Conservation (phyloP, 2,329 filamentous ascomycete species). For the Aspergillus ustus region DNA sequence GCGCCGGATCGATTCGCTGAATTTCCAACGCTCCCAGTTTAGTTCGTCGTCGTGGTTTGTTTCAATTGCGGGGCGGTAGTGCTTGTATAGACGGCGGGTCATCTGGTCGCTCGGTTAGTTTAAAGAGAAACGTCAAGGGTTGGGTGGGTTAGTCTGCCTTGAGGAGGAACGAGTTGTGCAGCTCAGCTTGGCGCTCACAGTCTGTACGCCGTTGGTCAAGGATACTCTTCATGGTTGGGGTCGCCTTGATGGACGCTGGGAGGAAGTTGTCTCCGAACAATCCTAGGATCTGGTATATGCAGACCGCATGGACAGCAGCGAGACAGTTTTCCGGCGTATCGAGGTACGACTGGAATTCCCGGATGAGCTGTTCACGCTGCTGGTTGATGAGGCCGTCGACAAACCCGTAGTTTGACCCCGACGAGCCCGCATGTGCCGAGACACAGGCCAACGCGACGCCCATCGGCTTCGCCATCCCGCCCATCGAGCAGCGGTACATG, state of each 20-base stretch:
- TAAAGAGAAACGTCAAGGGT: not conserved
- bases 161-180: constrained; percentile 19
- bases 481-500: constrained; percentile 20
- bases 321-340: constrained; percentile 21
- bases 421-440: constrained; percentile 17
- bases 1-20: constrained; percentile 23
- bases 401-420: constrained; percentile 19
- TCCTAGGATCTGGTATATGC: constrained; percentile 23
- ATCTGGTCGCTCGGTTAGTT: constrained; percentile 11
- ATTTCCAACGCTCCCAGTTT: constrained; percentile 25
- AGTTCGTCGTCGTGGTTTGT: constrained; percentile 18
- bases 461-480: constrained; percentile 22
- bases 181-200: constrained; percentile 11
- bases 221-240: not conserved
- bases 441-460: constrained; percentile 20
- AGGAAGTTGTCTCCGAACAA: constrained; percentile 20
- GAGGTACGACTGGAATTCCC: constrained; percentile 17
- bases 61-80: constrained; percentile 12
- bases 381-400: constrained; percentile 19
- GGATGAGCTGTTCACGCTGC: constrained; percentile 22
- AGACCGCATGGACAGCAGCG: constrained; percentile 23
- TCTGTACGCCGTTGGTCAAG: constrained; percentile 5
- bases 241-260: not conserved
- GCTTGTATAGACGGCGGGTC: constrained; percentile 18
- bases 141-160: constrained; percentile 8